phyloP scores from a whole-genome alignment of 306 rosid species.

The Cicer chorassanicum region DNA sequence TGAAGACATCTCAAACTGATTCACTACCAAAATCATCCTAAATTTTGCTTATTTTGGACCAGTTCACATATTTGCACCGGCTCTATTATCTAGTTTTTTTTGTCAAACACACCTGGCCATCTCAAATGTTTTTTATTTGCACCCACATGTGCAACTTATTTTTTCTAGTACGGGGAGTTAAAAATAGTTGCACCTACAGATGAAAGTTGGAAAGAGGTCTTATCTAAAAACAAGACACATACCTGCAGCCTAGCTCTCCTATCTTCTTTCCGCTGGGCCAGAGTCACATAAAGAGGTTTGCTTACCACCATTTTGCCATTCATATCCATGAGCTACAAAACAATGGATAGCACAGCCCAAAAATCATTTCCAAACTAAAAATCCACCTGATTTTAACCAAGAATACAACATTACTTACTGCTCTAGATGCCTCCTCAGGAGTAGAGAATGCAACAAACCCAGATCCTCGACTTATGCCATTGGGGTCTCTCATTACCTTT shows the following conservation, averaged over 20 bases:
- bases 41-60: not conserved
- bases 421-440: slow-evolving; percentile 96
- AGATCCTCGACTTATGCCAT: slow-evolving; percentile 89
- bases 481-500: slow-evolving; percentile 97
- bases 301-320: slow-evolving; percentile 88
- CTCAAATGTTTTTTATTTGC: slow-evolving; percentile 1
- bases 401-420: slow-evolving; percentile 63
- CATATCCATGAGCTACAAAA: slow-evolving; percentile 82
- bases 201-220: not conserved
- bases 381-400: not conserved
- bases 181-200: not conserved
- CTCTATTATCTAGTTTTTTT: not conserved
- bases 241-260: slow-evolving; percentile 99
- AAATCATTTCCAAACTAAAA: not conserved
- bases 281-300: slow-evolving; percentile 98
- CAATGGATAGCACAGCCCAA: not conserved
- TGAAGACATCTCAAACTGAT: not conserved
- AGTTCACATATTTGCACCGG: not conserved
- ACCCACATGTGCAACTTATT: not conserved
- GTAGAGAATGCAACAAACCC: slow-evolving; percentile 96
- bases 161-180: not conserved
- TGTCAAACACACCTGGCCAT: not conserved
- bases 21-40: not conserved
- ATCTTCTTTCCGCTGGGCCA: slow-evolving; percentile 95
- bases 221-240: slow-evolving; percentile 35